These are phyloP conservation scores for Heliamphora pulchella DNA, from an alignment of 179 eudicot genomes.

Conservation along the genomic window DNA sequence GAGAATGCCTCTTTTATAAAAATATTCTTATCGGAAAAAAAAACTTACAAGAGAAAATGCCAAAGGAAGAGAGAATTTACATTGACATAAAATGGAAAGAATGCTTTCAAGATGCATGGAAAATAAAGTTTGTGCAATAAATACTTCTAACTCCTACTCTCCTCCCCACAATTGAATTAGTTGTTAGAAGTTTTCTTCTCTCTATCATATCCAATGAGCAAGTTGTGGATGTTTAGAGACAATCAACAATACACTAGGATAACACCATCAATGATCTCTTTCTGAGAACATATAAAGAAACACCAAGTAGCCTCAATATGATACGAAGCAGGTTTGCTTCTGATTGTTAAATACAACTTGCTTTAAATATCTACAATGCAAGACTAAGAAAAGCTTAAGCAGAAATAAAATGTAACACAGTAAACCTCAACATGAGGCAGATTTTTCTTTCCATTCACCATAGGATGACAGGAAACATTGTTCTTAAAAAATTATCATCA, in stretches of 20 bases:
- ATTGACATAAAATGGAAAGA: background rate
- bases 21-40: too few species aligned
- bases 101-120: background rate
- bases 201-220: background rate
- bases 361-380: background rate
- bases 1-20: too few species aligned
- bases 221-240: background rate
- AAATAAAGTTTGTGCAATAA: background rate
- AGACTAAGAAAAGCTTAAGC: background rate
- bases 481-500: background rate
- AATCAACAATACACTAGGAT: background rate
- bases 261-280: background rate
- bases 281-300: background rate
- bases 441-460: background rate
- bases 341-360: background rate
- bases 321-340: background rate
- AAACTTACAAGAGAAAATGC: background rate
- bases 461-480: background rate
- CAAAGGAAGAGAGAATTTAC: background rate
- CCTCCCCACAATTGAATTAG: background rate
- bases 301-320: background rate
- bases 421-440: background rate
- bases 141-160: background rate
- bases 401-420: background rate
- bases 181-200: background rate